Percentiles rank a stretch among this genome's conserved stretches.
phyloP scores from a whole-genome alignment of 2,329 filamentous ascomycete species.

The Aspergillus sp. region DNA sequence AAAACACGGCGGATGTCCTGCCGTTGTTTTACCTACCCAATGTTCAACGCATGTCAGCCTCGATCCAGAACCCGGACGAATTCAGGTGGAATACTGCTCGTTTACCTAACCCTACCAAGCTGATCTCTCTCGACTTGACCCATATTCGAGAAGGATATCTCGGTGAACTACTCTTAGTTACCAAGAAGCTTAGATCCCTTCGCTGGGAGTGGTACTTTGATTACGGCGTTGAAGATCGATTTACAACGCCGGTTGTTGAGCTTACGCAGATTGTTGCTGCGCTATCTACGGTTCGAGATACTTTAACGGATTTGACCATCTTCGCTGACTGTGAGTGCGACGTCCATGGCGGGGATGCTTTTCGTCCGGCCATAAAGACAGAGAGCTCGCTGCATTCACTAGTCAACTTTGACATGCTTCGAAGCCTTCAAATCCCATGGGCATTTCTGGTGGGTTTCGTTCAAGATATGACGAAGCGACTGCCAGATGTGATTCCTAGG shows the following conservation, averaged over 20 bases:
- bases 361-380: too few relatives aligned
- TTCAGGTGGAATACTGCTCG: conserved; percentile 16
- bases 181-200: conserved; percentile 7
- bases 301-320: conserved; percentile 17
- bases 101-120: conserved; percentile 2
- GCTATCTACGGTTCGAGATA: conserved; percentile 17
- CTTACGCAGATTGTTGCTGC: conserved; percentile 15
- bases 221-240: conserved; percentile 1
- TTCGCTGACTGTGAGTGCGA: too few relatives aligned
- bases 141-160: conserved; percentile 12
- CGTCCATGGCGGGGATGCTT: too few relatives aligned
- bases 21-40: conserved; percentile 20
- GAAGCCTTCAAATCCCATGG: too few relatives aligned
- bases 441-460: too few relatives aligned
- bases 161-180: conserved; percentile 8
- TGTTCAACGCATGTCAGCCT: conserved; percentile 13
- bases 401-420: too few relatives aligned
- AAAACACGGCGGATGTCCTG: conserved; percentile 16
- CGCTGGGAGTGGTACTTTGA: conserved; percentile 15
- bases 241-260: conserved; percentile 10
- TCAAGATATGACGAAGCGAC: too few relatives aligned
- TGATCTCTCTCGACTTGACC: conserved; percentile 13
- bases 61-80: conserved; percentile 15
- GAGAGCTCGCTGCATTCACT: too few relatives aligned
- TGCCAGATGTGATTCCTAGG: too few relatives aligned